These are phyloP conservation scores for Macrolepiota albuminosa DNA, from an alignment of 768 basidiomycete species.

Conservation along the genomic window DNA sequence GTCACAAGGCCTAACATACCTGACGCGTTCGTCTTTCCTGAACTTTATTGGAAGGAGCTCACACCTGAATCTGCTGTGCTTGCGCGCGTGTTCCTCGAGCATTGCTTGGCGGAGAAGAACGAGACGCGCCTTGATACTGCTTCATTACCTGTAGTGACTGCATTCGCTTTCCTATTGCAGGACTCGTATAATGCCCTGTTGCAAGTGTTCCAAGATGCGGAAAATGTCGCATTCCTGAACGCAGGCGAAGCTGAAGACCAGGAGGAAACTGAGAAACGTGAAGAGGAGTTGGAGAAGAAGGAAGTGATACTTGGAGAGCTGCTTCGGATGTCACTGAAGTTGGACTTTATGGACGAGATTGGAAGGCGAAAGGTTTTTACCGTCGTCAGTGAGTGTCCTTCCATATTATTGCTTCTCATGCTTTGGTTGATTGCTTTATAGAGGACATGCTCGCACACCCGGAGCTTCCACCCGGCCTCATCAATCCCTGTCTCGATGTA, in stretches of 20 bases:
- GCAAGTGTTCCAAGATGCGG: constrained; percentile 34
- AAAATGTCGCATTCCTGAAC: constrained; percentile 28
- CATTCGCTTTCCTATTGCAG: constrained; percentile 83
- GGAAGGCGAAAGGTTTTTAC: constrained; percentile 88
- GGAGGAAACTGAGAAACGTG: constrained; percentile 42
- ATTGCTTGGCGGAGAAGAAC: constrained; percentile 60
- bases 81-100: constrained; percentile 80
- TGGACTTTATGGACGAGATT: constrained; percentile 94
- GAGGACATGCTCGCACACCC: constrained; percentile 89
- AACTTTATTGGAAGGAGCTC: constrained; percentile 72
- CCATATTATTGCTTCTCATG: background rate
- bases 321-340: constrained; percentile 70
- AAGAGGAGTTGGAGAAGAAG: constrained; percentile 56
- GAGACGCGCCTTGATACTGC: constrained; percentile 64
- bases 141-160: constrained; percentile 83
- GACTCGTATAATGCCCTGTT: constrained; percentile 65
- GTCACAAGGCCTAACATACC: constrained; percentile 65
- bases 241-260: constrained; percentile 31
- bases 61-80: constrained; percentile 81
- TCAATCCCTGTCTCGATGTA: constrained; percentile 82
- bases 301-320: constrained; percentile 81
- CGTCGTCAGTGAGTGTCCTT: constrained; percentile 67
- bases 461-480: constrained; percentile 70
- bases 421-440: constrained; percentile 20
- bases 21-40: constrained; percentile 68